Base-by-base conservation (phyloP, 306 rosid genomes). In the Cucurbita ficifolia region DNA sequence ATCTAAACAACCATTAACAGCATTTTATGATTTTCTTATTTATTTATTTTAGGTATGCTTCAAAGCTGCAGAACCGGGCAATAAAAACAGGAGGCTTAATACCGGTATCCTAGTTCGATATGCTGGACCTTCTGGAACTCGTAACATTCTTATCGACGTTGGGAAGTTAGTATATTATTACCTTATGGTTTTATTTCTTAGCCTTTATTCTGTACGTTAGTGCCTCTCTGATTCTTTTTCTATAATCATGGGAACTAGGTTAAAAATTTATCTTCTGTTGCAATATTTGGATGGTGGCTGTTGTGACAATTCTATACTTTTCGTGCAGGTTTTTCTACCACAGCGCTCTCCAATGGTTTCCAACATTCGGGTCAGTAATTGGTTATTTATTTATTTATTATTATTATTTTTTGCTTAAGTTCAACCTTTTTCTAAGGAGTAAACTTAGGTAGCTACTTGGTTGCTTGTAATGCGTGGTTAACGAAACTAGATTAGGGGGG, bases 321-420 rank as follows among this genome's bases (percentile, higher is more conserved):
- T 73, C 52, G 16, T 79, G 82, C 91, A 94, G 97, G 77, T 90
- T 94, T 79, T 94, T 90, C 85, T 90, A 90, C 82, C 97, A 89
- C 61, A 90, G 96, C 73, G 96, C 97, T 79, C 98, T 90, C 64
- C 82, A 12, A 77, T 94, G 97, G 98, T 94, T 90, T 80, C 97
- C 98, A 61, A 62, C 85, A 72, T 87, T 76, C 61, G 96, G 91
- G 98, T 90, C 79, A 84, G 98, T 86, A 74, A 62, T 40, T 11
- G 16, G 60, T 42, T 63, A 17, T 62, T 46, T 29, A 29, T 2
- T 29, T 29, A 29, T 29, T 29, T 29, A 29, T 29, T 29, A 29
- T 29, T 29, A 3, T 29, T 29, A 29, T 29, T 29, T 11, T 48
- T 58, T 22, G 48, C 63, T 76, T 64, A 58, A 78, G 50, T 58